Percentiles rank a stretch among this genome's conserved stretches.
phyloP scores from a whole-genome alignment of 805 yeast genomes.

The Sugiyamaella floridensis region DNA sequence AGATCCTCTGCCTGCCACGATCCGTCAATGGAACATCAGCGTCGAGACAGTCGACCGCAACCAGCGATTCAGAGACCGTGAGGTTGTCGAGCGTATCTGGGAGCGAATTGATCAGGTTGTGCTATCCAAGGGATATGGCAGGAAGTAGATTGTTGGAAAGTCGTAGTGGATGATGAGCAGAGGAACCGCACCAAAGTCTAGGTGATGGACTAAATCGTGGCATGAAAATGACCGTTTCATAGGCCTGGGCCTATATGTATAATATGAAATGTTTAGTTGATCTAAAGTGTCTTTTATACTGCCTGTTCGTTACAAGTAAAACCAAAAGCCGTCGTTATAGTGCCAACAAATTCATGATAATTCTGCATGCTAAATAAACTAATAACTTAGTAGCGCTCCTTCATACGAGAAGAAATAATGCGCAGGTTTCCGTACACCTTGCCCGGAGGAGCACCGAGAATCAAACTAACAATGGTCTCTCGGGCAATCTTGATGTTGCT shows the following conservation, averaged over 20 bases:
- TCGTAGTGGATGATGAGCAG: too few relatives aligned
- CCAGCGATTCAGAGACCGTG: conserved; percentile 81
- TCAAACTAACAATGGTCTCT: conserved; percentile 88
- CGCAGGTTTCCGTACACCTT: conserved; percentile 96
- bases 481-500: conserved; percentile 98
- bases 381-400: conserved; percentile 69
- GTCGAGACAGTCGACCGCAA: conserved; percentile 70
- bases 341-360: neutral
- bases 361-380: neutral
- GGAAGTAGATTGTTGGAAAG: neutral
- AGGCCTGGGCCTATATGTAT: neutral
- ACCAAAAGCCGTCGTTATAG: neutral
- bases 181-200: too few relatives aligned
- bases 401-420: conserved; percentile 93
- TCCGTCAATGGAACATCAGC: conserved; percentile 85
- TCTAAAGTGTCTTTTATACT: too few relatives aligned
- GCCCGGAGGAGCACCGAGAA: conserved; percentile 97
- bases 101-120: conserved; percentile 68
- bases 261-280: neutral
- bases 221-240: neutral
- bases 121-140: conserved; percentile 52
- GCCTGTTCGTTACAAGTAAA: too few relatives aligned
- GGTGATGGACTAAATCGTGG: too few relatives aligned
- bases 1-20: conserved; percentile 68
- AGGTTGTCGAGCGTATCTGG: conserved; percentile 83